A percentile compares a stretch with the other conserved stretches of the same genome.
These are phyloP conservation scores for Penicillium bialowiezense DNA, from an alignment of 495 filamentous ascomycete genomes.

Conservation along the genomic window DNA sequence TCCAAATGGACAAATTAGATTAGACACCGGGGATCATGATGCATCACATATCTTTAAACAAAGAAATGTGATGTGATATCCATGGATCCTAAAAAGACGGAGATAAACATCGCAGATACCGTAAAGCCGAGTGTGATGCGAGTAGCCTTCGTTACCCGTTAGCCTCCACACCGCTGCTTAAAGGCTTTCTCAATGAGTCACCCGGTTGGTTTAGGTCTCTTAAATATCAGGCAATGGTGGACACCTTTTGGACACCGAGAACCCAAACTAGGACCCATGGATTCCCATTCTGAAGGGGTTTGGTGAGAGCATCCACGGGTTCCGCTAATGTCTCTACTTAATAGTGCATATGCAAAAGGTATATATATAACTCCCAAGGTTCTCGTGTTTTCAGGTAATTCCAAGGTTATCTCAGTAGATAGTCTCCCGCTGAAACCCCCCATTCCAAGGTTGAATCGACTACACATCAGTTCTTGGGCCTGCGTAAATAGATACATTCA, in stretches of 20 bases:
- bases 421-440: too few species aligned
- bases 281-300: too few species aligned
- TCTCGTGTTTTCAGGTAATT: too few species aligned
- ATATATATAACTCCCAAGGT: too few species aligned
- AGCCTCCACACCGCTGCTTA: neutral
- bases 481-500: too few species aligned
- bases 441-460: too few species aligned
- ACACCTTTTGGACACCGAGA: neutral
- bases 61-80: neutral
- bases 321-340: too few species aligned
- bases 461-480: too few species aligned
- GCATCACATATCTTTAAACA: neutral
- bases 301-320: too few species aligned
- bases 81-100: constrained; percentile 1
- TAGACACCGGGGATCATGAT: neutral
- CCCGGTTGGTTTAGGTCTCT: neutral
- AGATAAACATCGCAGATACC: neutral
- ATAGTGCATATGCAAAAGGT: too few species aligned
- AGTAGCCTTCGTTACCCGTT: neutral
- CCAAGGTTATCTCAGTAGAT: too few species aligned
- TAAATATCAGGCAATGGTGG: neutral
- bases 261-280: too few species aligned
- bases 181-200: neutral
- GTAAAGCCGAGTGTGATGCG: neutral
- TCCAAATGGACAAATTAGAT: neutral